Percentiles rank a stretch among this genome's conserved stretches.
Evolutionary conservation across 176 grass and related monocot genomes (phyloP).

Genomic region (Typha latifolia): DNA sequence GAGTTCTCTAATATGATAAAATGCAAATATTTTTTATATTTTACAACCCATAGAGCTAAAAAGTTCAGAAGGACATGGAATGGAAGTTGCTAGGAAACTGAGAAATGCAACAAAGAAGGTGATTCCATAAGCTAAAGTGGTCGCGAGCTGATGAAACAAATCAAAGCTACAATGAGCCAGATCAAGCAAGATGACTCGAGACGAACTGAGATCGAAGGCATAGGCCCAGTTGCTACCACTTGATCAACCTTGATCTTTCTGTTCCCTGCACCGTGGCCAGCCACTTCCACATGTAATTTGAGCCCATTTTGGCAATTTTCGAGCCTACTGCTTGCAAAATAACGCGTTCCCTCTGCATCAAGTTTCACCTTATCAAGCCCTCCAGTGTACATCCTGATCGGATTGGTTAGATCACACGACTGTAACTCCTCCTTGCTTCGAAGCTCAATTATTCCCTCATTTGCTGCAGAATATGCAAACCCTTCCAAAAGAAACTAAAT

Average conservation of each 20-base stretch:
- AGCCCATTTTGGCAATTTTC: conserved; percentile 8
- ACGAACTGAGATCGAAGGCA: background rate
- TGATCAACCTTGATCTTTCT: background rate
- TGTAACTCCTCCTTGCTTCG: conserved; percentile 11
- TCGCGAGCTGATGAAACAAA: background rate
- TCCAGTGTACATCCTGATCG: background rate
- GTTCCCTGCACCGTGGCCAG: background rate
- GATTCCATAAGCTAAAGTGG: too few species aligned
- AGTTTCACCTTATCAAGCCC: conserved; percentile 18
- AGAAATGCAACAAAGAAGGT: too few species aligned
- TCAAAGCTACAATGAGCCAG: background rate
- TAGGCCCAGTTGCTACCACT: background rate
- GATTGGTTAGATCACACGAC: conserved; percentile 14
- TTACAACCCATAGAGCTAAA: too few species aligned
- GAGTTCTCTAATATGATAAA: too few species aligned
- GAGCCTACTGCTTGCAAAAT: background rate
- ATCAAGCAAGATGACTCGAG: background rate
- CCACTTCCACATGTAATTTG: conserved; percentile 17
- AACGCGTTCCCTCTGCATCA: background rate
- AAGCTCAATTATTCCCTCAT: conserved; percentile 7
- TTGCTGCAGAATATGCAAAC: conserved; percentile 9
- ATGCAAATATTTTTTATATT: too few species aligned
- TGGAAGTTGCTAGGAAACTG: too few species aligned
- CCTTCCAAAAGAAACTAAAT: background rate
- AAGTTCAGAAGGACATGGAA: too few species aligned